These are phyloP conservation scores for Tagetes erecta DNA, from an alignment of 129 eudicot genomes.

Conservation along the genomic window DNA sequence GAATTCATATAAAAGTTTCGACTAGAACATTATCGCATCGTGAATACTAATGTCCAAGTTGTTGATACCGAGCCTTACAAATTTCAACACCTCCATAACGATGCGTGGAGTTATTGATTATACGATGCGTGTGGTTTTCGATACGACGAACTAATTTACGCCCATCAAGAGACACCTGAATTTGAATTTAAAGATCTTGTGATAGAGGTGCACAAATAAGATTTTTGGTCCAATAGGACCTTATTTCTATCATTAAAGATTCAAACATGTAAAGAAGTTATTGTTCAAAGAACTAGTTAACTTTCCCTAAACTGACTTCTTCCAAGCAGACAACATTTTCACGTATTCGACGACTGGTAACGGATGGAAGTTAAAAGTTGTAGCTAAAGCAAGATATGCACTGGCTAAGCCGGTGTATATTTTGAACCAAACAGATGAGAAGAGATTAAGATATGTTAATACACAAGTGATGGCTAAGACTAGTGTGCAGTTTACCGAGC, in stretches of 20 bases:
- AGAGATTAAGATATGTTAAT: constrained; percentile 50
- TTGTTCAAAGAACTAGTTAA: neutral
- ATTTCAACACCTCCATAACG: too few species aligned
- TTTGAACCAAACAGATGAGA: constrained; percentile 67
- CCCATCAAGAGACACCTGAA: too few species aligned
- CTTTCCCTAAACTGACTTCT: constrained; percentile 28
- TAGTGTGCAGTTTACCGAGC: constrained; percentile 45
- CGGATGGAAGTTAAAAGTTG: constrained; percentile 47
- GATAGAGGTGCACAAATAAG: too few species aligned
- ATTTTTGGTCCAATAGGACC: too few species aligned
- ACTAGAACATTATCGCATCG: too few species aligned
- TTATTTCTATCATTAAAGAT: neutral
- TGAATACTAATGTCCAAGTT: too few species aligned
- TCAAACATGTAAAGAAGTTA: constrained; percentile 16
- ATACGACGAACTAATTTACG: too few species aligned
- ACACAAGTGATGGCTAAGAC: constrained; percentile 54
- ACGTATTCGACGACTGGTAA: constrained; percentile 41
- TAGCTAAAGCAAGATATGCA: constrained; percentile 56
- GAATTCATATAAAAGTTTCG: too few species aligned
- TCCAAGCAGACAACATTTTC: constrained; percentile 29
- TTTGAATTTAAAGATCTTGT: too few species aligned
- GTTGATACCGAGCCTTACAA: too few species aligned
- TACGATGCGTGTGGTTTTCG: too few species aligned
- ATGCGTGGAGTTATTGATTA: too few species aligned
- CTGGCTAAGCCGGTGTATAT: constrained; percentile 52